Evolutionary conservation across 768 basidiomycete species (phyloP).

Genomic region (Hygrocybe punicea): DNA sequence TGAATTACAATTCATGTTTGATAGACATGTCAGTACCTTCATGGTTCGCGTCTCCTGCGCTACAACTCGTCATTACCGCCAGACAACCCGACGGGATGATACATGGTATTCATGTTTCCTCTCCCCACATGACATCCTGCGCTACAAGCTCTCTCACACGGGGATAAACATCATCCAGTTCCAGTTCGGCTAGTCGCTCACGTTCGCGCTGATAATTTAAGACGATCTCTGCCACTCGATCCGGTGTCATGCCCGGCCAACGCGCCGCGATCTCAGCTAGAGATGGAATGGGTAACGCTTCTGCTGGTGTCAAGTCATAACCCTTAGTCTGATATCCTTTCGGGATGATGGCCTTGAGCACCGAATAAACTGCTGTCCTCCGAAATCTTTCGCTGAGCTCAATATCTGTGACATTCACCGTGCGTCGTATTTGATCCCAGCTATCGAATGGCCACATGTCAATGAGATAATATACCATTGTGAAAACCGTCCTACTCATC

Average conservation of each 20-base stretch:
- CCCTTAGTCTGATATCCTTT: constrained; percentile 43
- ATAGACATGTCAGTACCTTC: too few relatives aligned
- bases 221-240: constrained; percentile 56
- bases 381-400: constrained; percentile 71
- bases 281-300: constrained; percentile 58
- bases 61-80: too few relatives aligned
- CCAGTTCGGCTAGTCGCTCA: constrained; percentile 52
- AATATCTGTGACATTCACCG: constrained; percentile 70
- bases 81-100: too few relatives aligned
- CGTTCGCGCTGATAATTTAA: constrained; percentile 64
- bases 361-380: constrained; percentile 69
- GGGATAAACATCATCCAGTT: constrained; percentile 58
- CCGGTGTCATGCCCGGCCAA: constrained; percentile 70
- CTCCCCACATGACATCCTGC: constrained; percentile 43
- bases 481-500: constrained; percentile 65
- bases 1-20: constrained; percentile 7
- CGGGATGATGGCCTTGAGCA: constrained; percentile 49
- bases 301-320: constrained; percentile 49
- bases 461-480: not conserved
- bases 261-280: constrained; percentile 60
- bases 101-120: constrained; percentile 8
- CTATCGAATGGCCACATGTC: constrained; percentile 37
- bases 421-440: constrained; percentile 75
- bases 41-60: too few relatives aligned
- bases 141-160: constrained; percentile 61